These are phyloP conservation scores for Colletotrichum neosansevieriae DNA, from an alignment of 2,329 filamentous ascomycete genomes.

Conservation along the genomic window DNA sequence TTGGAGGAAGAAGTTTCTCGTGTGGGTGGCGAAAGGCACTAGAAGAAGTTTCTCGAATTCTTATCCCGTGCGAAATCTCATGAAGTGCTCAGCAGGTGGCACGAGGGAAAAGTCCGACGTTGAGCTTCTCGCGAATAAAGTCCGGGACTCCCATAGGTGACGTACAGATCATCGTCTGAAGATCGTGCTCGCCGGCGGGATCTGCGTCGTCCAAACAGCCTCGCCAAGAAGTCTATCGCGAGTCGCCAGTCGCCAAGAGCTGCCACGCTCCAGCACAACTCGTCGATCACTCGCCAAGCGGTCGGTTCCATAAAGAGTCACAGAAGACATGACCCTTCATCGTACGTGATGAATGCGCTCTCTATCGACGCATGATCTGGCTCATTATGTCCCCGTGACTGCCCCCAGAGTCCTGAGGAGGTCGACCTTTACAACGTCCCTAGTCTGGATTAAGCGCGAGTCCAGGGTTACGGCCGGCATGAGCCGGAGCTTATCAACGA, in stretches of 20 bases:
- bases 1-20: too few relatives aligned
- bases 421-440: background rate
- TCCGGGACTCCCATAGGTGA: background rate
- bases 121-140: background rate
- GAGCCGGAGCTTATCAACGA: constrained; percentile 7
- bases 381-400: background rate
- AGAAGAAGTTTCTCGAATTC: background rate
- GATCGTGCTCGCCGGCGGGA: background rate
- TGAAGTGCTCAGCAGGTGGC: background rate
- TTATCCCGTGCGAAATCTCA: background rate
- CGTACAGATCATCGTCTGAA: constrained; percentile 11
- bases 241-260: constrained; percentile 11
- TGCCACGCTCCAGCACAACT: constrained; percentile 10
- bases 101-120: background rate
- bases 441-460: background rate
- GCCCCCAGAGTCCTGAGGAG: background rate
- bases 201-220: constrained; percentile 10
- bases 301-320: background rate
- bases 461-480: constrained; percentile 3
- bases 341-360: background rate
- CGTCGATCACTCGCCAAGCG: constrained; percentile 9
- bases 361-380: background rate
- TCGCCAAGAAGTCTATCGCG: constrained; percentile 10
- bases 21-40: too few relatives aligned
- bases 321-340: background rate